Evolutionary conservation across 495 filamentous ascomycete genomes (phyloP).

Genomic region (Neurospora sublineolata): DNA sequence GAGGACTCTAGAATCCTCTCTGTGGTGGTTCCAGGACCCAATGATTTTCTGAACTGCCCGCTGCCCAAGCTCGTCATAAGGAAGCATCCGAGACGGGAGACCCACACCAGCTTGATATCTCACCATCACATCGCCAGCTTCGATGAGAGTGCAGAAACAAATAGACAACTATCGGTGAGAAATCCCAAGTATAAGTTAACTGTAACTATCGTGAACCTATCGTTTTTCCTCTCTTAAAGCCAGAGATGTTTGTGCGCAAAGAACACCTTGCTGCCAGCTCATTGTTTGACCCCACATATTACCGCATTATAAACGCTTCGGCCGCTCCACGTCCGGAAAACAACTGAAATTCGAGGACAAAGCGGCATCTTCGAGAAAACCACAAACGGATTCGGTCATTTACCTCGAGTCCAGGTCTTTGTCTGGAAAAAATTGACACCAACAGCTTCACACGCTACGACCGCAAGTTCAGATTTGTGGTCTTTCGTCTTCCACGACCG

Average conservation of each 20-base stretch:
- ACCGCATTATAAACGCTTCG: background rate
- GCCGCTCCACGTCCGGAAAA: background rate
- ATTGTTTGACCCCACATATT: background rate
- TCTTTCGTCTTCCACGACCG: background rate
- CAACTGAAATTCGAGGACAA: background rate
- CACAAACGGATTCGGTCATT: background rate
- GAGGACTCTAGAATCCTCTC: background rate
- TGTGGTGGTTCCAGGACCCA: background rate
- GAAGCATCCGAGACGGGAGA: background rate
- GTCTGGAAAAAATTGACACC: background rate
- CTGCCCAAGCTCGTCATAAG: background rate
- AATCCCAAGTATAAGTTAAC: background rate
- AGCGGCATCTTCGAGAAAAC: background rate
- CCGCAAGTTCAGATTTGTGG: background rate
- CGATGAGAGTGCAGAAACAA: background rate
- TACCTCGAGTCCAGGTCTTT: background rate
- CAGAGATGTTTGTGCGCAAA: background rate
- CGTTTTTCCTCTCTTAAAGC: background rate
- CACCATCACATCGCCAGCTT: background rate
- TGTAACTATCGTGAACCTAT: background rate
- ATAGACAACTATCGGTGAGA: background rate
- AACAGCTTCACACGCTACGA: background rate
- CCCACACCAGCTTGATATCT: background rate
- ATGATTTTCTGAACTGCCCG: background rate
- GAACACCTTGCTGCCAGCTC: background rate